phyloP scores from a whole-genome alignment of 1,284 basidiomycete species.

The Rhodofomes roseus region DNA sequence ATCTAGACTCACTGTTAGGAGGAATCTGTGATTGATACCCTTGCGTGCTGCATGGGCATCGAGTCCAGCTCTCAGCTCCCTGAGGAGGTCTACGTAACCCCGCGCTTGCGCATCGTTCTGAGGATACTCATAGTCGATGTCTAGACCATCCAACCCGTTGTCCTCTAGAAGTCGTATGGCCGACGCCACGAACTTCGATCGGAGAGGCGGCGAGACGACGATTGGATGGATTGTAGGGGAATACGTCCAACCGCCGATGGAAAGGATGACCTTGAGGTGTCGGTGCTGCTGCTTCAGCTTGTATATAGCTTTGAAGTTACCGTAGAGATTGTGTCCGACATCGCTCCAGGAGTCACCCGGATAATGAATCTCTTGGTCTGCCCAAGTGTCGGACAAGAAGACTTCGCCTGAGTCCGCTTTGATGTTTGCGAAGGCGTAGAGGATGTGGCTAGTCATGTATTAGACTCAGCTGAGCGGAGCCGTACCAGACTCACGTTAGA shows the following conservation, averaged over 20 bases:
- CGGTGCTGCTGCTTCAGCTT: constrained; percentile 84
- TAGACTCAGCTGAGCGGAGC: neutral
- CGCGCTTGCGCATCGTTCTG: constrained; percentile 63
- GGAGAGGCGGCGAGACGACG: constrained; percentile 56
- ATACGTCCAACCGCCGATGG: constrained; percentile 91
- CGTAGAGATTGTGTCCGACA: constrained; percentile 80
- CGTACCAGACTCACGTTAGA: constrained; percentile 66
- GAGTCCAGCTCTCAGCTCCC: constrained; percentile 64
- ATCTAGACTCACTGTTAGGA: constrained; percentile 60
- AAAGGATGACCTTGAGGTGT: constrained; percentile 82
- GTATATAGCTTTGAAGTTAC: constrained; percentile 92
- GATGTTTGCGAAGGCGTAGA: constrained; percentile 90
- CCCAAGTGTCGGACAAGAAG: constrained; percentile 87
- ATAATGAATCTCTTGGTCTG: constrained; percentile 89
- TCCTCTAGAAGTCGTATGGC: constrained; percentile 81
- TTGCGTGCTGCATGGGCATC: constrained; percentile 65
- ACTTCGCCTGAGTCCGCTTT: constrained; percentile 81
- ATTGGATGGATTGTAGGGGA: constrained; percentile 78
- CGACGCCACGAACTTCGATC: constrained; percentile 76
- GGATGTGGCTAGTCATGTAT: constrained; percentile 54
- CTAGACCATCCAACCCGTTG: constrained; percentile 62
- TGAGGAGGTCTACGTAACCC: constrained; percentile 71
- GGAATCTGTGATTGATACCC: constrained; percentile 57
- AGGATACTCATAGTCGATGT: constrained; percentile 87
- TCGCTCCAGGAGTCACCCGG: constrained; percentile 91